Evolutionary conservation across 352 stramenopile species (phyloP), one percentile per base, ranked within the genome.

Genomic region (Plasmopara viticola): DNA sequence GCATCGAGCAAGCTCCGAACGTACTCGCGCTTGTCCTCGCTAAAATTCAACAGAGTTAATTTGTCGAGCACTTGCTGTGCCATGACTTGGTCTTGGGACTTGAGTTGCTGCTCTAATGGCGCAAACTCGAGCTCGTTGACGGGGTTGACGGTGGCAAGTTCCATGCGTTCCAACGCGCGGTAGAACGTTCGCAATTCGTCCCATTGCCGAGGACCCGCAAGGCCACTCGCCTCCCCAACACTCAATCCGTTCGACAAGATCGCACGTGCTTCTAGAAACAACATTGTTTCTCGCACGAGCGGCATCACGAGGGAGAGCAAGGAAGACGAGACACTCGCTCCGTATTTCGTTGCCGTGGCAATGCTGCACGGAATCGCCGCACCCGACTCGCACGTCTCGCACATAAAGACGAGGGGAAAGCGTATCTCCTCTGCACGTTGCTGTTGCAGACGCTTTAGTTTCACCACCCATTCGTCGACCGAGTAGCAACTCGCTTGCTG

Each of bases 321-420:
- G 9, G 72, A 85, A 5, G 58, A 56, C 0, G 78, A 59, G 0
- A 85, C 66, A 6, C 49, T 56, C 3, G 68, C 15, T 1, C 60
- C 60, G 5, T 46, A 56, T 49, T 74, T 69, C 35, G 64, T 60
- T 0, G 52, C 65, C 9, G 44, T 59, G 2, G 42, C 10, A 13
- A 58, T 53, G 39, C 48, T 69, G 50, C 58, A 69, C 46, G 51
- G 28, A 41, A 60, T 28, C 30, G 69, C 9, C n/a, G 53, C 15
- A 58, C 39, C 51, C 6, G 42, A 51, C 12, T 68, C 43, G 25
- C 55, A 76, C 12, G 72, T 59, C 50, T 88, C 78, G 44, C 74
- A 88, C 56, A 86, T 62, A 48, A 84, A 86, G 6, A 86, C 47
- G 7, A 88, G 56, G 0, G 74, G 70, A 47, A 88, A 84, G 25